Conservation (phyloP, 768 basidiomycete genomes). For the Podaxis rugospora region DNA sequence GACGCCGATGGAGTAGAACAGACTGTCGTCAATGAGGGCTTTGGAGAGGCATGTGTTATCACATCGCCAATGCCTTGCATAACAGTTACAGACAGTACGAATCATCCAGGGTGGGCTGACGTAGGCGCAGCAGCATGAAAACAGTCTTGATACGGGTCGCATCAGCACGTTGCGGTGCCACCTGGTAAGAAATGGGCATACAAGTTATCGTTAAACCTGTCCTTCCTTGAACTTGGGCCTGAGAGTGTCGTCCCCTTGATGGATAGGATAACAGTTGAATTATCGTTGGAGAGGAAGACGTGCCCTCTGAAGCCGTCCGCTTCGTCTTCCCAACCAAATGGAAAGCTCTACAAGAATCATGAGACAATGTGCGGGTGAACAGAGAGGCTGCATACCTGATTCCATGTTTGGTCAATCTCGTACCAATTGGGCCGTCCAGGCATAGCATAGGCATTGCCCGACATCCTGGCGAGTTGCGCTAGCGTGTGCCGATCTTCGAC, state of each 20-base stretch:
- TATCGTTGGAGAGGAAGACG: conserved; percentile 75
- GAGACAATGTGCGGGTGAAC: conserved; percentile 6
- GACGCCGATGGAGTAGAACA: conserved; percentile 90
- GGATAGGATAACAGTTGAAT: conserved; percentile 79
- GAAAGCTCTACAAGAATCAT: conserved; percentile 54
- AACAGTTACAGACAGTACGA: conserved; percentile 87
- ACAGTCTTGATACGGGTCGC: conserved; percentile 34
- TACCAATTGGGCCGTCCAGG: conserved; percentile 78
- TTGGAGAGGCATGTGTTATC: conserved; percentile 77
- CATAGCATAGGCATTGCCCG: conserved; percentile 82
- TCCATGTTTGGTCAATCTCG: conserved; percentile 73
- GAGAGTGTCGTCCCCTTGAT: conserved; percentile 86
- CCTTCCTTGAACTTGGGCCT: conserved; percentile 84
- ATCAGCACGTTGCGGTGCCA: neutral
- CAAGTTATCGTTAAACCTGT: conserved; percentile 91
- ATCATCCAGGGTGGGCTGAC: conserved; percentile 87
- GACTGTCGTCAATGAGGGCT: conserved; percentile 79
- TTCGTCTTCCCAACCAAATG: conserved; percentile 71
- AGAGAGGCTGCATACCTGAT: conserved; percentile 34
- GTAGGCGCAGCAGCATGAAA: conserved; percentile 91
- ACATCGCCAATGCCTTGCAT: conserved; percentile 64
- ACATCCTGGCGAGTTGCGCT: conserved; percentile 80
- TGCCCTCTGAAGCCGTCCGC: conserved; percentile 83
- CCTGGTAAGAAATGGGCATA: conserved; percentile 17
- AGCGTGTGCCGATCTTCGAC: conserved; percentile 76